Percentiles rank a stretch among this genome's conserved stretches.
These are phyloP conservation scores for Phytophthora lateralis DNA, from an alignment of 352 stramenopile genomes.

Conservation along the genomic window DNA sequence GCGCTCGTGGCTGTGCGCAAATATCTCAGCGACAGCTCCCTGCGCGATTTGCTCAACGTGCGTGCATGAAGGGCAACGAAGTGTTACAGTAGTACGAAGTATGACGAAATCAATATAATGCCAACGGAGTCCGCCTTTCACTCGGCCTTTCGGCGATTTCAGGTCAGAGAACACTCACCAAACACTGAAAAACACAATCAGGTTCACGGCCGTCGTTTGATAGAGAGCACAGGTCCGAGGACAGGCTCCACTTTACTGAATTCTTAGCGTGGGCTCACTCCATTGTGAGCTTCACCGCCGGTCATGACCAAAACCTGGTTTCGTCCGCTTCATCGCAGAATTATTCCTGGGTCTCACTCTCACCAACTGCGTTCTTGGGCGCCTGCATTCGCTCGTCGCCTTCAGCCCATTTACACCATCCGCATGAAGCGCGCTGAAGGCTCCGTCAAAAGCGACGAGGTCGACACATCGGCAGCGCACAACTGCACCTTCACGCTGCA, in stretches of 20 bases:
- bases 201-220: slow-evolving; percentile 1
- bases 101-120: not conserved
- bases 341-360: slow-evolving; percentile 22
- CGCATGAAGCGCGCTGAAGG: slow-evolving; percentile 22
- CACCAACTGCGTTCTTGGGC: not conserved
- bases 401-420: not conserved
- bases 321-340: slow-evolving; percentile 6
- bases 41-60: slow-evolving; percentile 67
- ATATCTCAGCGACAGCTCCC: slow-evolving; percentile 71
- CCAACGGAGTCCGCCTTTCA: no score
- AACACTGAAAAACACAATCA: not conserved
- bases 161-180: not conserved
- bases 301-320: not conserved
- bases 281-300: no score
- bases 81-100: no score
- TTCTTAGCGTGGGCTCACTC: no score
- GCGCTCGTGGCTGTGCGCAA: slow-evolving; percentile 75
- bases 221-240: not conserved
- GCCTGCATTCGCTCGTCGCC: not conserved
- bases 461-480: slow-evolving; percentile 15
- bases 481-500: slow-evolving; percentile 71
- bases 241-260: not conserved
- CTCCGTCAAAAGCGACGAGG: slow-evolving; percentile 15
- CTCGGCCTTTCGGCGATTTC: not conserved
- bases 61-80: slow-evolving; percentile 14